Percentiles rank a stretch among this genome's conserved stretches.
Evolutionary conservation across 371 early-diverging fungal genomes (phyloP).

Genomic region (Mortierella sp.): DNA sequence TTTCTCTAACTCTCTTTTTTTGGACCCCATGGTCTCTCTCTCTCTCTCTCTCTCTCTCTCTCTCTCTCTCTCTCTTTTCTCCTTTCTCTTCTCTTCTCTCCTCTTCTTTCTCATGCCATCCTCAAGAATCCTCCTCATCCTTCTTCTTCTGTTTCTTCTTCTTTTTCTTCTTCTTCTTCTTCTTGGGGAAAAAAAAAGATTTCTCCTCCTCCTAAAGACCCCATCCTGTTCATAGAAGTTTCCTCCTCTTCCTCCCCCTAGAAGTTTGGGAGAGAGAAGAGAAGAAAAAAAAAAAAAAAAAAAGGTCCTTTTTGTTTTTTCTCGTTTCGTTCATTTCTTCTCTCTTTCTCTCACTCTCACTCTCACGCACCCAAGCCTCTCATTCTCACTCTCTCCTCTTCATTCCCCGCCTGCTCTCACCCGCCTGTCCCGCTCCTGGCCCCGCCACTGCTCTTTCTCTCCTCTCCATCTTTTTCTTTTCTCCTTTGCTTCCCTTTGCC

Average conservation of each 20-base stretch:
- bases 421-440: constrained; percentile 3
- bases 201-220: neutral
- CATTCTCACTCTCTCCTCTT: neutral
- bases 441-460: neutral
- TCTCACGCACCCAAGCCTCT: constrained; percentile 12
- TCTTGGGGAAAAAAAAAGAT: too few species aligned
- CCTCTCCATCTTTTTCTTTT: neutral
- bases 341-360: neutral
- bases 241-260: too few species aligned
- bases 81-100: neutral
- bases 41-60: neutral
- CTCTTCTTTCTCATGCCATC: neutral
- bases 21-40: too few species aligned
- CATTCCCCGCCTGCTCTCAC: neutral
- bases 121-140: neutral
- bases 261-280: too few species aligned
- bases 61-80: neutral
- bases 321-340: neutral
- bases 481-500: constrained; percentile 1
- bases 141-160: too few species aligned
- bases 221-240: too few species aligned
- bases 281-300: too few species aligned
- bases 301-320: neutral
- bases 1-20: too few species aligned
- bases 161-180: too few species aligned